Percentiles rank a stretch among this genome's conserved stretches.
Conservation (phyloP, 2,329 filamentous ascomycete species). For the Fusarium sp. region DNA sequence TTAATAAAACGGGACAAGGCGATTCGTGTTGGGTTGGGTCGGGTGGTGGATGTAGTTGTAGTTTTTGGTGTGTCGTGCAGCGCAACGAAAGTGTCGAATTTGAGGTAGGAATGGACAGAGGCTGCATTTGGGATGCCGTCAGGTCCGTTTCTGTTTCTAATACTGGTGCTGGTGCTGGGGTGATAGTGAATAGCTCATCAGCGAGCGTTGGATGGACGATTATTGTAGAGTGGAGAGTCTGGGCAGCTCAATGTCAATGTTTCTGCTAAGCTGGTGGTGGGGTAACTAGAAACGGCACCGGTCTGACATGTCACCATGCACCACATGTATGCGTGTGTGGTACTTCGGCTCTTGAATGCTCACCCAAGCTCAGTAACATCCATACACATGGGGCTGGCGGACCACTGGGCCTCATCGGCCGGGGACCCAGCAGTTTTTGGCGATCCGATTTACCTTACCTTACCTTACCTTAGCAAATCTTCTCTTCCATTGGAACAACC, state of each 20-base stretch:
- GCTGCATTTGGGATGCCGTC: slow-evolving; percentile 11
- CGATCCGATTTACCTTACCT: slow-evolving; percentile 34
- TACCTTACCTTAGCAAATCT: slow-evolving; percentile 50
- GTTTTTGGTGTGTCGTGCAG: slow-evolving; percentile 36
- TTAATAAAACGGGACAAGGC: slow-evolving; percentile 25
- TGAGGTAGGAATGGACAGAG: slow-evolving; percentile 30
- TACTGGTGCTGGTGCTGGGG: slow-evolving; percentile 19
- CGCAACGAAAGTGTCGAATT: slow-evolving; percentile 25
- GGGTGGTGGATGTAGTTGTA: background rate
- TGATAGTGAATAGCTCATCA: slow-evolving; percentile 30
- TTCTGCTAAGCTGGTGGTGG: slow-evolving; percentile 40
- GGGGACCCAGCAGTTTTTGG: slow-evolving; percentile 48
- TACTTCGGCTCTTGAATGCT: slow-evolving; percentile 39
- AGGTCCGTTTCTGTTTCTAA: slow-evolving; percentile 6
- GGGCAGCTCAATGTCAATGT: slow-evolving; percentile 15
- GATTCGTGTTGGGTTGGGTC: background rate
- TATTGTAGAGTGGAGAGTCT: slow-evolving; percentile 14
- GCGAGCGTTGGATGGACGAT: slow-evolving; percentile 35
- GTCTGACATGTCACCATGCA: slow-evolving; percentile 43
- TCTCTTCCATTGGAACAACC: slow-evolving; percentile 50
- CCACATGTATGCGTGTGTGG: slow-evolving; percentile 31
- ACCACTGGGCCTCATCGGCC: slow-evolving; percentile 41
- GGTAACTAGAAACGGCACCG: slow-evolving; percentile 19
- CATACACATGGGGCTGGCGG: slow-evolving; percentile 43
- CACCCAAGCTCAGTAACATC: slow-evolving; percentile 43